Base-by-base conservation (phyloP, 805 yeast genomes). In the Teunomyces atbi region DNA sequence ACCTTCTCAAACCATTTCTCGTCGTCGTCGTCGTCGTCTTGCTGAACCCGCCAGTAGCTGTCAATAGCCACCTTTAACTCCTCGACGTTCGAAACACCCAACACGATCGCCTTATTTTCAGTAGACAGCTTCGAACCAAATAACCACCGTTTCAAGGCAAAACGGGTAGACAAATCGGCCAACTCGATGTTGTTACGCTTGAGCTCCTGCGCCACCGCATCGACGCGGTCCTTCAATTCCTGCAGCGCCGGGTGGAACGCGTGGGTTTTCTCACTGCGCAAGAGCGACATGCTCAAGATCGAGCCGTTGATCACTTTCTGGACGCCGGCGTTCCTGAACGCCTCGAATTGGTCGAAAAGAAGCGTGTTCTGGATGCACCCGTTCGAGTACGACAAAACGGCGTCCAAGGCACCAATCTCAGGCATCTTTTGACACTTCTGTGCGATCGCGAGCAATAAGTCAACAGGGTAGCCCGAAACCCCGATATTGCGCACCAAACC, bases 381-480 rank as follows among this genome's bases (percentile, higher is more conserved):
- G 60, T 91, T 84, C 45, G 86, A 83, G 61, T 91, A 91, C 27
- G 91, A 83, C 53, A 92, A 68, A 1, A 89, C 76, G 1, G 84
- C 80, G 61, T 91, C 97, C 45, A 91, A 65, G 1, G 82, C 72
- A 0, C 89, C 86, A 42, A 84, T 78, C 2, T 68, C 71, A 0
- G 67, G 56, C 13, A 59, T 65, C 3, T 60, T 46, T 1, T 60
- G 64, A 35, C 74, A 68, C 43, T 55, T 48, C 16, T 58, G 45
- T 1, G 89, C 82, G 12, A 87, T 70, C 21, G 76, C 53, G 48
- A 77, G 77, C 41, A 91, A 66, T 49, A 79, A 83, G 15, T 81
- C 81, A 19, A 92, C 83, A 0, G 97, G 97, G 58, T 89, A 90
- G 0, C 97, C 97, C 12, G 94, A 83, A 30, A 89, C 66, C 7